Base-by-base conservation (phyloP, 805 yeast genomes). In the Yarrowia bubula region DNA sequence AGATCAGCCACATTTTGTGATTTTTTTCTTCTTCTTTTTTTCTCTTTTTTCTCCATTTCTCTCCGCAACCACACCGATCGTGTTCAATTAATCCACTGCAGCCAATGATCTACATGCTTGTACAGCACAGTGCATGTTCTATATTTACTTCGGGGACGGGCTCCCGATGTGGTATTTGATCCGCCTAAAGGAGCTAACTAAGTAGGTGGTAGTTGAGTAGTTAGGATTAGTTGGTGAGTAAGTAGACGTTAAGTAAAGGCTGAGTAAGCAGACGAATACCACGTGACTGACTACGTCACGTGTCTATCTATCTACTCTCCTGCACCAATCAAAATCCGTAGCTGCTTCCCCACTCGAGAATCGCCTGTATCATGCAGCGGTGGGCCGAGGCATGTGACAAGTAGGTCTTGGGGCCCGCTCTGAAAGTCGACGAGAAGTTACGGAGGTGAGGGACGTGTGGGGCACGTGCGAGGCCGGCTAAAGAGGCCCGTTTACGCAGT, bases 371-470 rank as follows among this genome's bases (percentile, higher is more conserved):
- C 60, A 51, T 51, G 60, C 60, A 51, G 14, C 28, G 48, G 33
- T 51, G 46, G 33, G 43, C 60, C 60, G 60, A 51, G 60, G 60
- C 43, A 51, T 51, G 60, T 51, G 60, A 39, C 22, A 51, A n/a
- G 55, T 31, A 47, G 35, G 28, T 13, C 13, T 10, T 1, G 38
- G 14, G 7, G 22, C 31, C 35, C n/a, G n/a, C n/a, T n/a, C n/a
- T 22, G 4, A 22, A 22, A 22, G 7, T 22, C 46, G 60, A 39
- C 60, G 60, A 51, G n/a, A 28, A n/a, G 8, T 15, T 31, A 15
- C 44, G 60, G 60, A 51, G 60, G 60, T 51, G 43, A 14, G 41
- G 10, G 32, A 15, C 8, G 47, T 15, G 7, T 43, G 47, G 28
- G 28, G 46, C 51, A 47, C 51, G 57, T 50, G 42, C 41, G 22